A percentile compares a stretch with the other conserved stretches of the same genome.
These are phyloP conservation scores for Trichoderma semiorbis DNA, from an alignment of 2,329 filamentous ascomycete genomes.

Conservation along the genomic window DNA sequence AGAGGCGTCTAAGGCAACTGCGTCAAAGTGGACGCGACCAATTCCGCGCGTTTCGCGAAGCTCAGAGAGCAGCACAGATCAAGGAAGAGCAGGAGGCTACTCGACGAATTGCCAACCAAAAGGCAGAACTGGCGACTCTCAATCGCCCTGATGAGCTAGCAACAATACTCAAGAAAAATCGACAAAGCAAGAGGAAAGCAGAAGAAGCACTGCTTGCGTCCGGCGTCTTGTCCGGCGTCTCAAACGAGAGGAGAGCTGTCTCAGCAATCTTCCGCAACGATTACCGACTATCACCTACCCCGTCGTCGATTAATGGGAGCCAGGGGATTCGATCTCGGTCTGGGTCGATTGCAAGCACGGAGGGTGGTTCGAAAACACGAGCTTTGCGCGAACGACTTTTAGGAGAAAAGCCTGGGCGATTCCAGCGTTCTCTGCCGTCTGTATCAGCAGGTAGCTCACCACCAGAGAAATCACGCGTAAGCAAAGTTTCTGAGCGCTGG, in stretches of 20 bases:
- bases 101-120: constrained; percentile 26
- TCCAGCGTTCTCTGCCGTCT: constrained; percentile 40
- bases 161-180: constrained; percentile 32
- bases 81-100: constrained; percentile 36
- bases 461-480: constrained; percentile 29
- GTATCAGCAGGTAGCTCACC: constrained; percentile 28
- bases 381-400: constrained; percentile 29
- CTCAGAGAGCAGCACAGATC: constrained; percentile 33
- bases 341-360: constrained; percentile 21
- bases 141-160: constrained; percentile 36
- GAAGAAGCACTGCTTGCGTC: constrained; percentile 41
- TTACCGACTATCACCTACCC: constrained; percentile 22
- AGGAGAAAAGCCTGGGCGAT: constrained; percentile 30
- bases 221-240: constrained; percentile 40
- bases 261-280: constrained; percentile 35
- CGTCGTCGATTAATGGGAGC: constrained; percentile 21
- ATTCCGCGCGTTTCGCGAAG: constrained; percentile 44
- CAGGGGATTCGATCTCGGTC: constrained; percentile 19
- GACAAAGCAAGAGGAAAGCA: constrained; percentile 29
- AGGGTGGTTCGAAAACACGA: constrained; percentile 28
- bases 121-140: constrained; percentile 27
- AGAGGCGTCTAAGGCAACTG: constrained; percentile 47
- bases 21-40: constrained; percentile 51
- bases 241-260: constrained; percentile 36
- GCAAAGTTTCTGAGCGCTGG: constrained; percentile 44